Evolutionary conservation across 2,329 filamentous ascomycete species (phyloP), one percentile per base, ranked within the genome.

Genomic region (Trichoderma afroharzianum): DNA sequence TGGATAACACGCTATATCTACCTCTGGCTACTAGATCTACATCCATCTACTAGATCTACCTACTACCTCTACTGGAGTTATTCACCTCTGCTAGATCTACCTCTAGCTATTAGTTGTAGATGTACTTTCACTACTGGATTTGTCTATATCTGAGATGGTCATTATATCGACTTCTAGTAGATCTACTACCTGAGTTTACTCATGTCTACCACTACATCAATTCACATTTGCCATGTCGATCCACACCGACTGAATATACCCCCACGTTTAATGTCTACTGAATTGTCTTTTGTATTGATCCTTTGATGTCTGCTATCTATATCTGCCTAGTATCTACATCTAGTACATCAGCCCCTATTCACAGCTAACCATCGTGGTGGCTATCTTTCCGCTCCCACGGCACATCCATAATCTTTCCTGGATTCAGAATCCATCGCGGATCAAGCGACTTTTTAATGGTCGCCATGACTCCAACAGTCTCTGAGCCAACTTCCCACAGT

Each of bases 401-500:
- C 21, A 88, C 83, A 75, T 97, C 92, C 81, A 97, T 94, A 74
- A 97, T 95, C 84, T 97, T 97, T 1, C 94, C 94, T 0, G 94
- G 94, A 76, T 97, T 97, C 88, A 97, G 88, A 71, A 97, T 88
- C 93, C 94, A 97, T 63, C 90, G 82, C 1, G 94, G 94, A 83
- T 97, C 94, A 61, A 97, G 83, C 11, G 93, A 89, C n/a, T 84
- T 81, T 82, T 97, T 97, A 80, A 97, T 90, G 73, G 88, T 90
- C 77, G 89, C 91, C 94, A 97, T 97, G 26, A 97, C 91, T 21
- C 88, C 90, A 72, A 97, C 85, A 0, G 94, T 97, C 71, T 93
- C 93, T 3, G 88, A 82, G 0, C 94, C 94, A 21, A 97, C 88
- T 80, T 97, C 94, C 79, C 91, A 90, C 33, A 93, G 81, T 61